phyloP scores from a whole-genome alignment of 441 rosid genomes.

The Gossypium davidsonii region DNA sequence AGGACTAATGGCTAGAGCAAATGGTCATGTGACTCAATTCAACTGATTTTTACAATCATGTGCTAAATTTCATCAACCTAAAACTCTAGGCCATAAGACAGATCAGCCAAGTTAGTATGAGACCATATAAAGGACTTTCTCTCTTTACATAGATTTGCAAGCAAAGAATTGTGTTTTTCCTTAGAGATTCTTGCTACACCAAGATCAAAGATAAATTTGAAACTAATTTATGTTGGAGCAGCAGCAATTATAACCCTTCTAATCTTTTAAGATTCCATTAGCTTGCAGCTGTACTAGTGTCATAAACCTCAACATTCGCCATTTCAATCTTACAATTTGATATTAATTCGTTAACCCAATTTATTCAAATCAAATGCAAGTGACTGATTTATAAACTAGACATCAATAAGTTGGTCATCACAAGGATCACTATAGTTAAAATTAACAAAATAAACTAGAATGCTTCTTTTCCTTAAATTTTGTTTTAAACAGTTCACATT shows the following conservation, averaged over 20 bases:
- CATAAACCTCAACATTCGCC: neutral
- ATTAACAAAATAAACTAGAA: slow-evolving; percentile 1
- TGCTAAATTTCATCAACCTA: slow-evolving; percentile 6
- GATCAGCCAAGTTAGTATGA: neutral
- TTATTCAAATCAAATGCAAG: neutral
- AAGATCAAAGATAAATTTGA: slow-evolving; percentile 2
- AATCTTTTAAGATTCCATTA: neutral
- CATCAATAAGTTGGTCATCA: slow-evolving; percentile 1
- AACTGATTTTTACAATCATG: neutral
- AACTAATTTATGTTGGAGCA: neutral
- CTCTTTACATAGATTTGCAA: neutral
- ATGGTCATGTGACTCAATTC: neutral
- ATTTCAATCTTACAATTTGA: neutral
- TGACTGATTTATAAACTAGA: neutral
- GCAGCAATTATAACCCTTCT: neutral
- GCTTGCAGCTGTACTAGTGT: neutral
- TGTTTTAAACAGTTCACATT: neutral
- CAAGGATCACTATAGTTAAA: neutral
- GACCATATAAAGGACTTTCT: neutral
- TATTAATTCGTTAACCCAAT: neutral
- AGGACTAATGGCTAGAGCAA: neutral
- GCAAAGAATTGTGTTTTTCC: neutral
- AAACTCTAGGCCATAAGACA: neutral
- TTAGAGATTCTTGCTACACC: neutral
- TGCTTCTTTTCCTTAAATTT: neutral